Percentiles rank a stretch among this genome's conserved stretches.
phyloP scores from a whole-genome alignment of 2,329 filamentous ascomycete species.

The Nigrograna mackinnonii region DNA sequence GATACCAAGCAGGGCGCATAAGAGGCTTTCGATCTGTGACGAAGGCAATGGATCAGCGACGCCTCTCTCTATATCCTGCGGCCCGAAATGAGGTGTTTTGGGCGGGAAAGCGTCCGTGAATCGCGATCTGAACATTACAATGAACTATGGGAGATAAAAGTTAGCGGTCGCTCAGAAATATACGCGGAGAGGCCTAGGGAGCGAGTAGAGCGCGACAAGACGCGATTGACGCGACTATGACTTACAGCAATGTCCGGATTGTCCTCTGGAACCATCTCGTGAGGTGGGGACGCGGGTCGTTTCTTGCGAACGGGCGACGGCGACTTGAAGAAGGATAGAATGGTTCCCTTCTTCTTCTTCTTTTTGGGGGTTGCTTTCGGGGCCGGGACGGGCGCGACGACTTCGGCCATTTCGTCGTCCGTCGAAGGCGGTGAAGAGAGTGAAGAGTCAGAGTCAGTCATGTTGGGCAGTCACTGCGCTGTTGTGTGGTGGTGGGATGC shows the following conservation, averaged over 20 bases:
- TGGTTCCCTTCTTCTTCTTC: slow-evolving; percentile 31
- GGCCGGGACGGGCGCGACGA: slow-evolving; percentile 23
- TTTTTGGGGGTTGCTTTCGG: slow-evolving; percentile 27
- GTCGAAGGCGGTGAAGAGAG: slow-evolving; percentile 63
- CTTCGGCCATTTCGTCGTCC: slow-evolving; percentile 57
- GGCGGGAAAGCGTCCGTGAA: slow-evolving; percentile 89
- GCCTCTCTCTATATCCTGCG: slow-evolving; percentile 91
- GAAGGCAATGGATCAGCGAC: slow-evolving; percentile 78
- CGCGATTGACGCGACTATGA: slow-evolving; percentile 48
- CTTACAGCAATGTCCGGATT: slow-evolving; percentile 91
- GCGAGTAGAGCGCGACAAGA: slow-evolving; percentile 31
- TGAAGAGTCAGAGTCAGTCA: slow-evolving; percentile 59
- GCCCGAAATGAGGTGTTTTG: slow-evolving; percentile 85
- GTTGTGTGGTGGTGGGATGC: slow-evolving; percentile 23
- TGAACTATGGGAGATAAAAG: slow-evolving; percentile 66
- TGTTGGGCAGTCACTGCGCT: slow-evolving; percentile 37
- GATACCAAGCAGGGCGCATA: slow-evolving; percentile 86
- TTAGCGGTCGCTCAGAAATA: slow-evolving; percentile 31
- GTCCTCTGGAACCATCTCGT: slow-evolving; percentile 87
- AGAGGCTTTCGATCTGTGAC: slow-evolving; percentile 81
- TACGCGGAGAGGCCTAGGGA: slow-evolving; percentile 20
- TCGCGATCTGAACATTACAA: slow-evolving; percentile 96
- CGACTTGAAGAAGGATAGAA: slow-evolving; percentile 44
- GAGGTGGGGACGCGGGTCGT: slow-evolving; percentile 83
- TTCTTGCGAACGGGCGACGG: slow-evolving; percentile 64